Conservation (phyloP, 345 rosid species). For the Moringa oleifera region DNA sequence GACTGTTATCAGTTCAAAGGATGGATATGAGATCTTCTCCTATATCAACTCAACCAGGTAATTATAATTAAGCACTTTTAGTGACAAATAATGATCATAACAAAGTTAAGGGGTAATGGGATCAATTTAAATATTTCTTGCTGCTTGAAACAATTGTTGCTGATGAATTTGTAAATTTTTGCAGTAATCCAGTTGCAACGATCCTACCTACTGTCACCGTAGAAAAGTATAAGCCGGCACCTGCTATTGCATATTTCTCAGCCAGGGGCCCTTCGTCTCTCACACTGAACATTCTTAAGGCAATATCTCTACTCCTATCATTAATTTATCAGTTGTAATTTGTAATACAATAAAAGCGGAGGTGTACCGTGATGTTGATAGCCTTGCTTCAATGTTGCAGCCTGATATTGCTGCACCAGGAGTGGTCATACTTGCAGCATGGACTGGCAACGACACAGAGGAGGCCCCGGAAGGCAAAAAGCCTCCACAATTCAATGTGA, state of each 20-base stretch:
- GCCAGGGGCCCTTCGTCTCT: constrained; percentile 66
- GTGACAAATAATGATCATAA: too few relatives aligned
- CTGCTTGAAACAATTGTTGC: not conserved
- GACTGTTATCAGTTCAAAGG: constrained; percentile 44
- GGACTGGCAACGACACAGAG: constrained; percentile 50
- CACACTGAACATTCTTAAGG: constrained; percentile 75
- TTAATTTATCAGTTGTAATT: not conserved
- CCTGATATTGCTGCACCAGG: constrained; percentile 92
- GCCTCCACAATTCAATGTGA: constrained; percentile 38
- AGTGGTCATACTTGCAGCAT: constrained; percentile 66
- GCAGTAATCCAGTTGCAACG: constrained; percentile 67
- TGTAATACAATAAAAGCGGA: not conserved
- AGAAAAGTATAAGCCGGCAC: constrained; percentile 59
- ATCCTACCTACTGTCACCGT: constrained; percentile 47
- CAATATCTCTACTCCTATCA: constrained; percentile 14
- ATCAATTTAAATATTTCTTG: not conserved
- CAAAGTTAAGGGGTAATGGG: not conserved
- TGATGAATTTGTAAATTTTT: not conserved
- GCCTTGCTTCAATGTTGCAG: constrained; percentile 27
- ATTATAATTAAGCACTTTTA: not conserved
- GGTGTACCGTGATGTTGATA: constrained; percentile 7
- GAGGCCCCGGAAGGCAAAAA: constrained; percentile 33
- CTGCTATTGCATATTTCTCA: constrained; percentile 63
- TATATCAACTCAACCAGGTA: constrained; percentile 76
- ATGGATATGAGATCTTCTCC: constrained; percentile 38